Evolutionary conservation across 169 alveolate genomes (phyloP), one percentile per base, ranked within the genome.

Genomic region (Amoebophrya sp.): DNA sequence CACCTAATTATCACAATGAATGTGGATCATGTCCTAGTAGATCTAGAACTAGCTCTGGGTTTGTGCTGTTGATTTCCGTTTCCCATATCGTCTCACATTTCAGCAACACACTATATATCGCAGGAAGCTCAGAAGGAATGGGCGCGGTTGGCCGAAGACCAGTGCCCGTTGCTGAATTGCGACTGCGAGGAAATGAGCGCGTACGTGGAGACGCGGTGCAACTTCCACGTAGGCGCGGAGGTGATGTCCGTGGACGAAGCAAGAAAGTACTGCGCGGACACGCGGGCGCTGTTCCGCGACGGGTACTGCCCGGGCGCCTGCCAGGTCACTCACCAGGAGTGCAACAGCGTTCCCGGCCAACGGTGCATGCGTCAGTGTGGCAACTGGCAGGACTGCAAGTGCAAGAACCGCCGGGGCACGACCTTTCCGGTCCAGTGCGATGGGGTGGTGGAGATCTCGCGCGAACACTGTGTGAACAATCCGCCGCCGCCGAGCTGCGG

Each of bases 181-280:
- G 83, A 66, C 83, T 66, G 83, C 83, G 35, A 18, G 12, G 35
- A 18, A 25, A 66, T 66, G 12, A 7, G 32, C 35, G 1, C 35
- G 83, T 66, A 1, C 35, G 83, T 66, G 7, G 83, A 66, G 83
- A 66, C 83, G 35, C 83, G 18, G 83, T 66, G 83, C 83, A n/a
- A 25, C 35, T 66, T 66, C 83, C 35, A 66, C 35, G 83, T 66
- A 2, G 83, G 83, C 29, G 32, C 39, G 32, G 83, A 7, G 38
- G 29, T 66, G 0, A 66, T 3, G 7, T 7, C 2, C 35, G 35
- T 12, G 83, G 32, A 12, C 39, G 83, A 66, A 25, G 35, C 10
- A 25, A 2, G 83, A 25, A 25, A 25, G 10, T 66, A 66, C 83
- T 66, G 83, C 35, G 83, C 83, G 10, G 83, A 66, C 12, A 66